A percentile compares a stretch with the other conserved stretches of the same genome.
Conservation (phyloP, 371 early-diverging fungal genomes). For the Rhizopus stolonifer region DNA sequence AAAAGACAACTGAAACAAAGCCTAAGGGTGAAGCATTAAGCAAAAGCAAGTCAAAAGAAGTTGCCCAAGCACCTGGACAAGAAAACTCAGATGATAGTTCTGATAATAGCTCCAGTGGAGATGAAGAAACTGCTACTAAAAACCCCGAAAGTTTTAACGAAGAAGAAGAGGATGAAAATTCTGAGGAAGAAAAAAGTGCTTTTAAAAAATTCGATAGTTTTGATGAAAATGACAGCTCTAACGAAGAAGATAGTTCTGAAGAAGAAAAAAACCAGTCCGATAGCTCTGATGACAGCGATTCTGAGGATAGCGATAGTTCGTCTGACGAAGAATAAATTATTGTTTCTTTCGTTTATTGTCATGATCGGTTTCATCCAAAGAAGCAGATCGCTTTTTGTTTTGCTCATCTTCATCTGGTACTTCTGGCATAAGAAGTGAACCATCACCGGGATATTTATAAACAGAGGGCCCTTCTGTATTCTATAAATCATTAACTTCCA, state of each 20-base stretch:
- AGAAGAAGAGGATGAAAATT: too few relatives aligned
- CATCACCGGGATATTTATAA: slow-evolving; percentile 49
- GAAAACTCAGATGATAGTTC: neutral
- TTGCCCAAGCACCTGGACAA: neutral
- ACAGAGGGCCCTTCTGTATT: slow-evolving; percentile 15
- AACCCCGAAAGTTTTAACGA: too few relatives aligned
- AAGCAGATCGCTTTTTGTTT: slow-evolving; percentile 3
- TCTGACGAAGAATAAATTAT: neutral
- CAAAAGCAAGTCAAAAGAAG: neutral
- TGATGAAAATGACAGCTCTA: too few relatives aligned
- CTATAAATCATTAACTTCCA: neutral
- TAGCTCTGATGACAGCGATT: neutral
- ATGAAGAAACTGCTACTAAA: too few relatives aligned
- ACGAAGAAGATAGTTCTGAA: too few relatives aligned
- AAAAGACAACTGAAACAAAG: too few relatives aligned
- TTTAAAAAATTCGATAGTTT: too few relatives aligned
- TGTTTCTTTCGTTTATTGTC: slow-evolving; percentile 6
- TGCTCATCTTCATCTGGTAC: slow-evolving; percentile 24
- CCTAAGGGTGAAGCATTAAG: too few relatives aligned
- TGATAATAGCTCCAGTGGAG: neutral
- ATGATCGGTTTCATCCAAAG: slow-evolving; percentile 2
- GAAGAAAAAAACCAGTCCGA: too few relatives aligned
- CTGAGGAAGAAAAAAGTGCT: neutral
- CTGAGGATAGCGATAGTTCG: neutral
- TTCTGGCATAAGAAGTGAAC: slow-evolving; percentile 43